Conservation (phyloP, 2,329 filamentous ascomycete genomes). For the Alternaria brassicae region DNA sequence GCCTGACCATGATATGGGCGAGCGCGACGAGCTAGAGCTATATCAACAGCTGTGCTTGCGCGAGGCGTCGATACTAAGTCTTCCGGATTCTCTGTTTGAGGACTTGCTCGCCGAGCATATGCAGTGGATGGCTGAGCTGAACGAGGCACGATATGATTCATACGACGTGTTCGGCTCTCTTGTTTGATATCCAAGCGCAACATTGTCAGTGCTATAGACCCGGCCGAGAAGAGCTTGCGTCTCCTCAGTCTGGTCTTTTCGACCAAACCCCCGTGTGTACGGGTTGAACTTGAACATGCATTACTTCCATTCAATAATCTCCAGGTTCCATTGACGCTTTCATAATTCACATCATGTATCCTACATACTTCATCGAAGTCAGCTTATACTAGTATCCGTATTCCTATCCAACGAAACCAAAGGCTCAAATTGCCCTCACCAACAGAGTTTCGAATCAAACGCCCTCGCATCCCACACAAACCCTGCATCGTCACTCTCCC, state of each 20-base stretch:
- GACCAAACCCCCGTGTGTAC: not conserved
- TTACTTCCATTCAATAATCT: not conserved
- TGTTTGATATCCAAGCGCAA: not conserved
- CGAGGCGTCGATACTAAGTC: not conserved
- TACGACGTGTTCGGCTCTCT: not conserved
- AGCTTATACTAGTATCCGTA: not conserved
- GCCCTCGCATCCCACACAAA: not conserved
- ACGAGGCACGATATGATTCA: not conserved
- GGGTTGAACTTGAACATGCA: not conserved
- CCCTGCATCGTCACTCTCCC: not conserved
- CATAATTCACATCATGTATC: not conserved
- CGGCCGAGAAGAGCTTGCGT: not conserved
- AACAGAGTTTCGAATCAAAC: conserved; percentile 8
- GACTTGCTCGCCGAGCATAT: conserved; percentile 7
- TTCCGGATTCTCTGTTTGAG: conserved; percentile 2
- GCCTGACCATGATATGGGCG: not conserved
- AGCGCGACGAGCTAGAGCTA: not conserved
- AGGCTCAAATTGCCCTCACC: not conserved
- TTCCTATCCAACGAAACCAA: not conserved
- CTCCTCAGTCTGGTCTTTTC: not conserved
- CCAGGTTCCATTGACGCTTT: not conserved
- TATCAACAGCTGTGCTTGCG: not conserved
- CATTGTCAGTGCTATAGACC: not conserved
- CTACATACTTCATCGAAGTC: not conserved
- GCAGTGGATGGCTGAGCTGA: conserved; percentile 15